These are phyloP conservation scores for Phalaenopsis equestris DNA, from an alignment of 106 monocot genomes.

Conservation along the genomic window DNA sequence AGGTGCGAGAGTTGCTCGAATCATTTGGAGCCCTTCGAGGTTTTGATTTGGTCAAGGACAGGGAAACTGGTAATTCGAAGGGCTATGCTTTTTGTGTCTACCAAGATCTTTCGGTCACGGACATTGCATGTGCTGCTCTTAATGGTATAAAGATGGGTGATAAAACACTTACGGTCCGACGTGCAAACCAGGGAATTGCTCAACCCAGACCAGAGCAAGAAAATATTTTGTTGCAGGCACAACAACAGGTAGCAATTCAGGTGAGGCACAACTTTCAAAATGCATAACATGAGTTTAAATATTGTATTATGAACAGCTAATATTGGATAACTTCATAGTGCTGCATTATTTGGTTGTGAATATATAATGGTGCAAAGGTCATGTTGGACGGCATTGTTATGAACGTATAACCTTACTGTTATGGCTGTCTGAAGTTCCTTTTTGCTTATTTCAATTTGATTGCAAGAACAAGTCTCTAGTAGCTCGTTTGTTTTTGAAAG, in stretches of 20 bases:
- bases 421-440: no score
- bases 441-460: no score
- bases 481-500: no score
- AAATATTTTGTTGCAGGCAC: slow-evolving; percentile 63
- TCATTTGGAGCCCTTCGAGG: slow-evolving; percentile 64
- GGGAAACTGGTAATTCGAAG: slow-evolving; percentile 84
- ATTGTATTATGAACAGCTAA: background rate
- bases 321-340: no score
- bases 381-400: no score
- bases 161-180: slow-evolving; percentile 84
- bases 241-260: slow-evolving; percentile 82
- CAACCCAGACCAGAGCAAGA: slow-evolving; percentile 85
- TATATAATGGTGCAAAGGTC: no score
- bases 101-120: slow-evolving; percentile 70
- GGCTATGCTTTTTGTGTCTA: slow-evolving; percentile 89
- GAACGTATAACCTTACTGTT: no score
- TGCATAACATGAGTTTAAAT: background rate
- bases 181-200: slow-evolving; percentile 64
- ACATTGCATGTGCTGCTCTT: slow-evolving; percentile 90
- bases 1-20: slow-evolving; percentile 52
- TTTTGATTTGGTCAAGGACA: slow-evolving; percentile 73
- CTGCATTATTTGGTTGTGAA: no score
- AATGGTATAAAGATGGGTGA: slow-evolving; percentile 97
- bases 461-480: no score
- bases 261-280: slow-evolving; percentile 14